phyloP scores from a whole-genome alignment of 768 basidiomycete genomes.

The Pleurotus pulmonarius region DNA sequence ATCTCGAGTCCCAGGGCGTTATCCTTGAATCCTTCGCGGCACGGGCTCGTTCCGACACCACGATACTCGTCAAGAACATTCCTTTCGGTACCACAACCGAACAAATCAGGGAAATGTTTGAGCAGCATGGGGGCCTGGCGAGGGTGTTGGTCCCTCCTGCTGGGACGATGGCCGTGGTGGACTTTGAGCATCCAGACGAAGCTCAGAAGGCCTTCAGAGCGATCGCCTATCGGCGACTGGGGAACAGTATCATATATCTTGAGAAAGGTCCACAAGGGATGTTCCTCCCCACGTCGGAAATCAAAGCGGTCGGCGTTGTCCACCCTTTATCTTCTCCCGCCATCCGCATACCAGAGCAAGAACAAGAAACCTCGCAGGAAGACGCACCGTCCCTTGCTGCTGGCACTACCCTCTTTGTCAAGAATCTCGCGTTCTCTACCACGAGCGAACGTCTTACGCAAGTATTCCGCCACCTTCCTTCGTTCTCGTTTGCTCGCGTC shows the following conservation, averaged over 20 bases:
- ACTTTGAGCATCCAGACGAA: conserved; percentile 70
- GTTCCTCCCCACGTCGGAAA: conserved; percentile 43
- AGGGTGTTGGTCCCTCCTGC: conserved; percentile 85
- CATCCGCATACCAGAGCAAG: conserved; percentile 40
- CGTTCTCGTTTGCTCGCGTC: conserved; percentile 82
- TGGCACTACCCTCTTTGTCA: conserved; percentile 88
- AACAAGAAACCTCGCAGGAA: conserved; percentile 27
- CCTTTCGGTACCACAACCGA: conserved; percentile 81
- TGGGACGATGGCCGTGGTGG: conserved; percentile 90
- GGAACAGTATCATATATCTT: conserved; percentile 87
- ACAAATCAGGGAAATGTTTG: conserved; percentile 79
- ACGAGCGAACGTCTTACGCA: conserved; percentile 67
- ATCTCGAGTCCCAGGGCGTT: conserved; percentile 77
- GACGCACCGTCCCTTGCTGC: conserved; percentile 44
- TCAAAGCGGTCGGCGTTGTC: not conserved
- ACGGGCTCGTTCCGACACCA: conserved; percentile 65
- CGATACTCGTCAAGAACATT: conserved; percentile 93
- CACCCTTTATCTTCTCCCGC: conserved; percentile 12
- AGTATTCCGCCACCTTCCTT: conserved; percentile 71
- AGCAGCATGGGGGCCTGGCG: conserved; percentile 63
- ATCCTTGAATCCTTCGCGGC: conserved; percentile 55
- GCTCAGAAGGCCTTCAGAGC: conserved; percentile 75
- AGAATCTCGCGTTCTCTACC: conserved; percentile 94
- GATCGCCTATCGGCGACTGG: conserved; percentile 83
- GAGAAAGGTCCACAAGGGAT: conserved; percentile 89